phyloP scores from a whole-genome alignment of 495 filamentous ascomycete species.

The Aspergillus asperescens region DNA sequence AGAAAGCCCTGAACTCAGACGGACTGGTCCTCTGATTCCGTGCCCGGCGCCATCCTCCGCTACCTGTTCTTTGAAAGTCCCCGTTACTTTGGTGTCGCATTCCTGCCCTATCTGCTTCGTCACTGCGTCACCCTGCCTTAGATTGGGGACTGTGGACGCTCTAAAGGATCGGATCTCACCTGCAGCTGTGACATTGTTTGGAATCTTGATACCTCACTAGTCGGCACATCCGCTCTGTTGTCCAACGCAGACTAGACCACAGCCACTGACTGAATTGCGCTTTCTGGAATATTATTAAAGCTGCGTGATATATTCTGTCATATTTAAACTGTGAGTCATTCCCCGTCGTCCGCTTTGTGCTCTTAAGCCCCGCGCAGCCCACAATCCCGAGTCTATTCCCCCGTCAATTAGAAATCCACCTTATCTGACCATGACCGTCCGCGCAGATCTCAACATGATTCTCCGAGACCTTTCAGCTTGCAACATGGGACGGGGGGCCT shows the following conservation, averaged over 20 bases:
- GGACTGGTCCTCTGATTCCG: constrained; percentile 28
- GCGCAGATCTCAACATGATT: constrained; percentile 47
- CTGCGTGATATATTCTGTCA: background rate
- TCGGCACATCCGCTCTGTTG: constrained; percentile 16
- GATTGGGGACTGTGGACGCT: constrained; percentile 24
- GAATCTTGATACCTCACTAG: constrained; percentile 23
- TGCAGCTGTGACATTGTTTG: constrained; percentile 34
- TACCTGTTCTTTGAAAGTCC: constrained; percentile 22
- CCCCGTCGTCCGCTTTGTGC: background rate
- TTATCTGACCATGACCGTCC: constrained; percentile 31
- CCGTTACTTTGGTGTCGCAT: constrained; percentile 36
- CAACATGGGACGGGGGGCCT: constrained; percentile 58
- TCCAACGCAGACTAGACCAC: constrained; percentile 18
- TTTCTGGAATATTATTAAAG: constrained; percentile 13
- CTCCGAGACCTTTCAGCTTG: constrained; percentile 41
- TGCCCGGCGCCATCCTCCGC: constrained; percentile 16
- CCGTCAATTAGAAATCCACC: background rate
- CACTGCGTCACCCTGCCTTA: constrained; percentile 29
- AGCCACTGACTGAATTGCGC: constrained; percentile 11
- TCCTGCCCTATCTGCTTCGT: constrained; percentile 42
- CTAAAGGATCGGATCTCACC: constrained; percentile 42
- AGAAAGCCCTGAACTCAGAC: constrained; percentile 19
- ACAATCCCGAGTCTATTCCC: background rate
- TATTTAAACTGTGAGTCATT: constrained; percentile 19
- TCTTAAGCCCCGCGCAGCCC: background rate